Evolutionary conservation across 2,329 filamentous ascomycete genomes (phyloP).

Genomic region (Eutypella sp.): DNA sequence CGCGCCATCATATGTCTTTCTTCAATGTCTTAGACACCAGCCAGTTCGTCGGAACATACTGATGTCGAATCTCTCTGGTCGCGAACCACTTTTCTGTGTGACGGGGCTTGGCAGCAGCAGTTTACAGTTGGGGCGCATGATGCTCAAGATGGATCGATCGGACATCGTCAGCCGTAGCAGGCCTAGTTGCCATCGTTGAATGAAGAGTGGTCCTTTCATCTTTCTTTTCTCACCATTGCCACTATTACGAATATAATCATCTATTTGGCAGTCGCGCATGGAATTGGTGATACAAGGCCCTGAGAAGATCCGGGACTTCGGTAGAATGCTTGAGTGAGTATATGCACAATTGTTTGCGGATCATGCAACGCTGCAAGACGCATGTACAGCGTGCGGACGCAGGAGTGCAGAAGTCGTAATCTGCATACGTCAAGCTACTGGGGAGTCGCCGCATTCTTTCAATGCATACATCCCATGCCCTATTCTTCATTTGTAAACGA

Average conservation of each 20-base stretch:
- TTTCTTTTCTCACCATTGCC: not conserved
- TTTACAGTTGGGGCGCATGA: not conserved
- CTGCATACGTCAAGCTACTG: not conserved
- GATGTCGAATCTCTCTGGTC: not conserved
- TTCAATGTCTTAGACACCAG: not conserved
- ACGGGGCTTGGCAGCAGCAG: not conserved
- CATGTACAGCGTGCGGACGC: conserved; percentile 7
- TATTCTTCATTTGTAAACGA: not conserved
- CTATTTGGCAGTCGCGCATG: not conserved
- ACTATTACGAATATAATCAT: no score
- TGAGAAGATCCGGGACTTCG: conserved; percentile 19
- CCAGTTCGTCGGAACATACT: not conserved
- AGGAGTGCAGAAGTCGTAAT: conserved; percentile 3
- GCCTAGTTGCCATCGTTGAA: not conserved
- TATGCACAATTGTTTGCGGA: conserved; percentile 6
- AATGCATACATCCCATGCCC: not conserved
- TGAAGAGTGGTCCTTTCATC: not conserved
- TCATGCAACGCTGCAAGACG: conserved; percentile 19
- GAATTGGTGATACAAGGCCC: not conserved
- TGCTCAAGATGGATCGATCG: not conserved
- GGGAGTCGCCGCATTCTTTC: not conserved
- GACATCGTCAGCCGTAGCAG: not conserved
- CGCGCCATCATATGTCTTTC: not conserved
- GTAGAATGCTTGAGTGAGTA: conserved; percentile 7
- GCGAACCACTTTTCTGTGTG: no score